These are phyloP conservation scores for Colletotrichum cordylinicola DNA, from an alignment of 2,329 filamentous ascomycete species.

Conservation along the genomic window DNA sequence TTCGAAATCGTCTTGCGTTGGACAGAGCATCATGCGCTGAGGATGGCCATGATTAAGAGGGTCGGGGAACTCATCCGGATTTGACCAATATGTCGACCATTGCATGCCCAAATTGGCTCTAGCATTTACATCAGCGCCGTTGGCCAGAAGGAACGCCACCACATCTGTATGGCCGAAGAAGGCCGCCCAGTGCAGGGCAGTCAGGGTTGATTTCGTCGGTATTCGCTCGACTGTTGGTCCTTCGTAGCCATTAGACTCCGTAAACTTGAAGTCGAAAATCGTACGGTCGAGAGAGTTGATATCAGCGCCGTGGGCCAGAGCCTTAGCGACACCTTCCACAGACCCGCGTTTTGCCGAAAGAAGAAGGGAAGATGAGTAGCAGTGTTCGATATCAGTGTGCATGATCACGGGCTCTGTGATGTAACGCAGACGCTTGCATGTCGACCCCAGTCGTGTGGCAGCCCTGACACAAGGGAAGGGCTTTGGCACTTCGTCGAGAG, in stretches of 20 bases:
- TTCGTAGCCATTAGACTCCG: too few species aligned
- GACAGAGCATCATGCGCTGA: fast-evolving
- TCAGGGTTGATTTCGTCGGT: background rate
- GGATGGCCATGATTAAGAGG: fast-evolving
- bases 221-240: fast-evolving
- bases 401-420: background rate
- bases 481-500: background rate
- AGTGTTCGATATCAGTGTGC: fast-evolving
- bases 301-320: background rate
- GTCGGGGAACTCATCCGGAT: background rate
- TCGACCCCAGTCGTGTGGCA: background rate
- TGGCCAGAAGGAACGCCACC: background rate
- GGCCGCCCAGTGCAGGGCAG: background rate
- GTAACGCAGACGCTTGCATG: background rate
- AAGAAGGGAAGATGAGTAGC: background rate
- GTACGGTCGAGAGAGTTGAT: background rate
- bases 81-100: fast-evolving
- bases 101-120: background rate
- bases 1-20: background rate
- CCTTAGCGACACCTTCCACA: background rate
- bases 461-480: background rate
- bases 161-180: background rate
- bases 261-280: background rate
- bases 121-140: background rate
- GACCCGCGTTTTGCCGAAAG: background rate